Evolutionary conservation across 78 protist species (phyloP).

Genomic region (Dictyostelium discoideum): dicty_2.7 NC_007090.3:3004501-3005000

Average conservation of each 20-base stretch:
- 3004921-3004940: constrained; percentile 94
- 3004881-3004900: constrained; percentile 73
- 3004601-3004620: constrained; percentile 71
- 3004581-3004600: constrained; percentile 10
- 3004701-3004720: not conserved
- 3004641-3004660: not conserved
- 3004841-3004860: constrained; percentile 88
- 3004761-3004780: constrained; percentile 86
- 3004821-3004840: constrained; percentile 84
- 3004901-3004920: constrained; percentile 92
- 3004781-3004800: not conserved
- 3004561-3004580: not conserved
- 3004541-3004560: constrained; percentile 26
- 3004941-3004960: constrained; percentile 88
- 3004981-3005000: not conserved
- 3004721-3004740: not conserved
- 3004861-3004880: constrained; percentile 89
- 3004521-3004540: constrained; percentile 73
- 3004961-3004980: constrained; percentile 86
- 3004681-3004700: not conserved
- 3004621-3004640: not conserved
- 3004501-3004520: constrained; percentile 90
- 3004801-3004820: constrained; percentile 30
- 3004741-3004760: constrained; percentile 91
- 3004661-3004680: constrained; percentile 29